Evolutionary conservation across 2,329 filamentous ascomycete species (phyloP).

Genomic region (Knoxdaviesia proteae): DNA sequence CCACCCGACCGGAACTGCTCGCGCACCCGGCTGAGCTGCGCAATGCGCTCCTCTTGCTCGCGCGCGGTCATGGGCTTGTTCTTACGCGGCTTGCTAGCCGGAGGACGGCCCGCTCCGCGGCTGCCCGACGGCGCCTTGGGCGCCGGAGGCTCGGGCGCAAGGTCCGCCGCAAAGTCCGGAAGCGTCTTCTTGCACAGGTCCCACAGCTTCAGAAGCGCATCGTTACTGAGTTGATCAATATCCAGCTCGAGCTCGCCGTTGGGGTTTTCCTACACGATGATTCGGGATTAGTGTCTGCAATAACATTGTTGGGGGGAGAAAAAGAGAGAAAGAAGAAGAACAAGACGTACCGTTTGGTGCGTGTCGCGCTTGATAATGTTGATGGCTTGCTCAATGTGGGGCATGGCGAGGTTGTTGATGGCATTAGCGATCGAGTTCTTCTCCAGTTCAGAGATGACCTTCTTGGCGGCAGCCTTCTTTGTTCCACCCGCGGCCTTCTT

Average conservation of each 20-base stretch:
- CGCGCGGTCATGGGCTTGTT: conserved; percentile 57
- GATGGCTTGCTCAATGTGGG: conserved; percentile 62
- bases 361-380: conserved; percentile 79
- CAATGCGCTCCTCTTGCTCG: conserved; percentile 47
- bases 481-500: conserved; percentile 15
- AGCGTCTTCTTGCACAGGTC: conserved; percentile 22
- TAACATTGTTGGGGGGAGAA: not conserved
- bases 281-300: no score
- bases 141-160: not conserved
- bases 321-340: conserved; percentile 1
- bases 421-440: conserved; percentile 81
- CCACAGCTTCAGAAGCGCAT: conserved; percentile 32
- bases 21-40: conserved; percentile 33
- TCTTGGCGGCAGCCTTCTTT: conserved; percentile 24
- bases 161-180: conserved; percentile 13
- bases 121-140: conserved; percentile 3
- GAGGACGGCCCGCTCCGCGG: conserved; percentile 11
- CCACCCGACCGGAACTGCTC: conserved; percentile 9
- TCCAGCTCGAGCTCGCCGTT: conserved; percentile 38
- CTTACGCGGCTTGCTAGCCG: conserved; percentile 38
- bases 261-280: conserved; percentile 27
- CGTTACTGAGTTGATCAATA: conserved; percentile 33
- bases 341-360: conserved; percentile 45
- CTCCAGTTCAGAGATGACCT: conserved; percentile 51
- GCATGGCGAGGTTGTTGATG: conserved; percentile 59